Conservation (phyloP, 2,329 filamentous ascomycete species). For the Capronia epimyces region DNA sequence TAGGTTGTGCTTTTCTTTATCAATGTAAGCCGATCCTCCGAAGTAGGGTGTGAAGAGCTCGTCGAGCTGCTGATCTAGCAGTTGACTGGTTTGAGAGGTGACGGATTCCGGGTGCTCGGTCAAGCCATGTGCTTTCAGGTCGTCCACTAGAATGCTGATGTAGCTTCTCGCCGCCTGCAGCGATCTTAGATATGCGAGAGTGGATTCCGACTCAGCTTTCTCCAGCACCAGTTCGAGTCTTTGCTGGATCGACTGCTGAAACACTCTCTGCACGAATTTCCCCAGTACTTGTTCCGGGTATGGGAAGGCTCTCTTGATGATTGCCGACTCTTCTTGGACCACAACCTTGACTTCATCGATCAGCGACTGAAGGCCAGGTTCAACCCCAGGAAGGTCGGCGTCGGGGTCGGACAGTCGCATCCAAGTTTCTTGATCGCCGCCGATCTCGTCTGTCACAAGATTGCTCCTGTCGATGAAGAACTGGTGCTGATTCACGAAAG, state of each 20-base stretch:
- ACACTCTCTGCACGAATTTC: conserved; percentile 90
- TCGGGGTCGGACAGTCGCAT: conserved; percentile 92
- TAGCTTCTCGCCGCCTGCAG: conserved; percentile 87
- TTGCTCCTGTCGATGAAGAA: conserved; percentile 98
- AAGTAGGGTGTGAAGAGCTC: conserved; percentile 64
- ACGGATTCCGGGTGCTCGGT: conserved; percentile 92
- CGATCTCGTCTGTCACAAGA: conserved; percentile 78
- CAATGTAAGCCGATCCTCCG: conserved; percentile 60
- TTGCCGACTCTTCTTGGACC: conserved; percentile 93
- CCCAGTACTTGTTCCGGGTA: conserved; percentile 91
- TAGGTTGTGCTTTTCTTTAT: conserved; percentile 60
- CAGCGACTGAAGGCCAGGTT: conserved; percentile 84
- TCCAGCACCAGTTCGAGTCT: conserved; percentile 91
- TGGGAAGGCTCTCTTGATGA: conserved; percentile 93
- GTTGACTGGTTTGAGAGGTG: conserved; percentile 72
- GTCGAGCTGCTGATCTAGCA: conserved; percentile 63
- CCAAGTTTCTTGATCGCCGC: conserved; percentile 62
- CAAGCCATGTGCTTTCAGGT: conserved; percentile 86
- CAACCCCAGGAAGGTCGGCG: conserved; percentile 81
- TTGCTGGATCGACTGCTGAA: conserved; percentile 97
- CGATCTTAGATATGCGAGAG: conserved; percentile 82
- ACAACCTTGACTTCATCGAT: conserved; percentile 92
- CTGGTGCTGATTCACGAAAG: conserved; percentile 97
- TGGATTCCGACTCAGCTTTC: conserved; percentile 87
- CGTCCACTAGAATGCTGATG: conserved; percentile 80